Base-by-base conservation (phyloP, 108 stramenopile genomes). In the Conticribra guillardii region DNA sequence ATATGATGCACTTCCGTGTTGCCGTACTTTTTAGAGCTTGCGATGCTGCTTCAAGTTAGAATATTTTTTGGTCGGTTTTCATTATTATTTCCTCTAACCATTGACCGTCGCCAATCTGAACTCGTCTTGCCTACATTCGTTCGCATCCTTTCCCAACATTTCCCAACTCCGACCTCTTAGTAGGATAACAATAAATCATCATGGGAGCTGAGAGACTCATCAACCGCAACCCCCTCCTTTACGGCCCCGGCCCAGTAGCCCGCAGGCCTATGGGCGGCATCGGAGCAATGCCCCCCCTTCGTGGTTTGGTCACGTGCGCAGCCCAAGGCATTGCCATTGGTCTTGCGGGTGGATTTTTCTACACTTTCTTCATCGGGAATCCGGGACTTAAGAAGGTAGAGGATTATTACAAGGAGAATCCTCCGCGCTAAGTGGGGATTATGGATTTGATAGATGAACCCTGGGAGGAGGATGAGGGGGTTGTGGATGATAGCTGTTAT, bases 401-500 rank as follows among this genome's bases (percentile, higher is more conserved):
- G 62, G 76, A 87, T 51, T 93, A 93, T 69, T 93, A 93, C 84
- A 84, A 84, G 66, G 89, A 89, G 80, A 93, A 93, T 59, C 92
- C 92, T 67, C 87, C 89, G 51, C 87, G 87, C 54, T 93, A 86
- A 83, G 51, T 22, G 1, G 3, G 37, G 37, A 5, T 41, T 41
- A 9, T 9, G 11, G 5, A 11, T 11, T 41, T 41, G 37, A 41
- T 41, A 11, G 37, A 11, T 9, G 37, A 11, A 41, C 11, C 11
- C 37, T 11, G 11, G 37, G 37, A 41, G 37, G 37, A 41, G 37
- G 37, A 11, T 41, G 37, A 41, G 37, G 37, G 37, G 37, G 37
- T 5, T 41, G 37, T 11, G 37, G 37, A 9, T 41, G n/a, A n/a
- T n/a, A n/a, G n/a, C n/a, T n/a, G n/a, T n/a, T n/a, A n/a, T n/a